These are phyloP conservation scores for Pharnaceum exiguum DNA, from an alignment of 148 eudicot genomes.

Conservation along the genomic window DNA sequence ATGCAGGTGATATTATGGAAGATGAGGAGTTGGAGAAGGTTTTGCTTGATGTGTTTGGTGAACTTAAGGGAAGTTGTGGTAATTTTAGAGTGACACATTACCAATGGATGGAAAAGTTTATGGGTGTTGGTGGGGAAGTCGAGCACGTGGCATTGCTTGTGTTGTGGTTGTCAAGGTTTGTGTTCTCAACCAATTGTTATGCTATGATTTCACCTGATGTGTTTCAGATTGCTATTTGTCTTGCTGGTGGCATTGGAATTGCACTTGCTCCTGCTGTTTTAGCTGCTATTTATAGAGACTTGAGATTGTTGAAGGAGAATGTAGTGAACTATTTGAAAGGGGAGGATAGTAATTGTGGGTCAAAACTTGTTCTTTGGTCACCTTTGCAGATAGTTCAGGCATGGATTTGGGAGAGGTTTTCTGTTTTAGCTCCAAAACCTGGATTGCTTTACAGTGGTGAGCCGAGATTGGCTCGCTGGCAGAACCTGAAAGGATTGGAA, in stretches of 20 bases:
- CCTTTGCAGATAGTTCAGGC: conserved; percentile 27
- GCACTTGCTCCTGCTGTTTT: conserved; percentile 26
- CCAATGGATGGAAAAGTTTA: conserved; percentile 26
- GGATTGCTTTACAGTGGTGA: not conserved
- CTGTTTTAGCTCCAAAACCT: conserved; percentile 7
- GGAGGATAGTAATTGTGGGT: not conserved
- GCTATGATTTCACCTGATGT: not conserved
- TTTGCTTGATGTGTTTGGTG: not conserved
- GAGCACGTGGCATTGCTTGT: conserved; percentile 30
- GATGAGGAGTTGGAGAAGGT: not conserved
- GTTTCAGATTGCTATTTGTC: conserved; percentile 20
- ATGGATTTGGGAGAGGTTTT: conserved; percentile 41
- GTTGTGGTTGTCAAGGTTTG: conserved; percentile 34
- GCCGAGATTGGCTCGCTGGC: conserved; percentile 19
- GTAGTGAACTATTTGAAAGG: not conserved
- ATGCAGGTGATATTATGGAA: not conserved
- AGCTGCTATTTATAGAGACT: conserved; percentile 29
- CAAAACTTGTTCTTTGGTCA: conserved; percentile 6
- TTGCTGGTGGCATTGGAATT: conserved; percentile 19
- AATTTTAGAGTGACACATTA: not conserved
- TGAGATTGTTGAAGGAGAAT: conserved; percentile 13
- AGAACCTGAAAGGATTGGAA: not conserved
- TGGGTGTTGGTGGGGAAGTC: conserved; percentile 11
- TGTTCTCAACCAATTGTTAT: conserved; percentile 2
- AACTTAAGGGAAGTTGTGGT: not conserved